Conservation (phyloP, 2,329 filamentous ascomycete genomes). For the Aureobasidium sp. region DNA sequence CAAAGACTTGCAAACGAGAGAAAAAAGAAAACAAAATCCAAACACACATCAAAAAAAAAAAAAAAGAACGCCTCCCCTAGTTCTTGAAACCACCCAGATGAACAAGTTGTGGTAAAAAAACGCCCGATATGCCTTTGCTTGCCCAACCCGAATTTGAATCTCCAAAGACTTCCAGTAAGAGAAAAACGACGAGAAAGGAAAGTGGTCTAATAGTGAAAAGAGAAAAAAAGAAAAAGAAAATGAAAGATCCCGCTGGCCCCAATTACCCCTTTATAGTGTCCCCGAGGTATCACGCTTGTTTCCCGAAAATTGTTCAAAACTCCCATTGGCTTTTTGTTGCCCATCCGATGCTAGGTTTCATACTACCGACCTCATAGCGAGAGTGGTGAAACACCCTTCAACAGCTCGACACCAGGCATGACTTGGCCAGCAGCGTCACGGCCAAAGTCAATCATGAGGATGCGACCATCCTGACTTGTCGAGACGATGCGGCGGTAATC, state of each 20-base stretch:
- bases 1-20: background rate
- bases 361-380: background rate
- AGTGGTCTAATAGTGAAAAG: background rate
- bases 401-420: slow-evolving; percentile 18
- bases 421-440: slow-evolving; percentile 24
- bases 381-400: slow-evolving; percentile 3
- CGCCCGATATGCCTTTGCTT: slow-evolving; percentile 3
- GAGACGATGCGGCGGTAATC: slow-evolving; percentile 93
- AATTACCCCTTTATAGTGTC: background rate
- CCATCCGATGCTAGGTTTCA: background rate
- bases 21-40: background rate
- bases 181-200: background rate
- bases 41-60: background rate
- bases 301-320: background rate
- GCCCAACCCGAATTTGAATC: background rate
- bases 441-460: slow-evolving; percentile 90
- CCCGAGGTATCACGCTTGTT: slow-evolving; percentile 9
- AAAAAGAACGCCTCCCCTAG: background rate
- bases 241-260: background rate
- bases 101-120: background rate
- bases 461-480: slow-evolving; percentile 88
- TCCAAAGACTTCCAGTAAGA: background rate
- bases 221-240: background rate
- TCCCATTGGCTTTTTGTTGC: background rate
- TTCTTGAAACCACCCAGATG: background rate